Evolutionary conservation across 768 basidiomycete genomes (phyloP), one percentile per base, ranked within the genome.

Genomic region (Xerocomellus chrysenteron): DNA sequence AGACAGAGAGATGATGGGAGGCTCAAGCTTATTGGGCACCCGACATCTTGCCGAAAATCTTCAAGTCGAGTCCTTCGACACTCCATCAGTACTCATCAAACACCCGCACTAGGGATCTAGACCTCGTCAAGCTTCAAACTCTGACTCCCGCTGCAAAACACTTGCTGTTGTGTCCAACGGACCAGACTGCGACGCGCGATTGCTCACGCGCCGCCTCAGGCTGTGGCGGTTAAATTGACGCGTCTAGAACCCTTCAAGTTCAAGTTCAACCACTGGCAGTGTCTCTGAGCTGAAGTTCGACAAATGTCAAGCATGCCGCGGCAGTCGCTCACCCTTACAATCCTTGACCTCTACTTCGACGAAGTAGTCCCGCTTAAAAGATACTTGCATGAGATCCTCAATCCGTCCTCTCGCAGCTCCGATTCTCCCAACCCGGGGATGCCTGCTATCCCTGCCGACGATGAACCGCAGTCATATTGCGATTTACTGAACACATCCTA

Each of bases 101-200:
- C 40, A 40, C 26, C 26, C 39, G n/a, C 32, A 41, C 6, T 62
- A 94, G 90, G 73, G 78, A 1, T 56, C 81, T 0, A 28, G 28
- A 28, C 6, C 63, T 80, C 7, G 91, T 93, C 50, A 98, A 94
- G 66, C 78, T 94, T 5, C 94, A 97, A 68, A 80, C 86, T 39
- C 71, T 96, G 10, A 93, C 87, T 0, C 82, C 98, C n/a, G 86
- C 90, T 0, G 86, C 91, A 2, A 98, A 98, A 73, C 75, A 96
- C 5, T 74, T 90, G 53, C 81, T 90, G 19, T 75, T 93, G 28
- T 82, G 79, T 49, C 83, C 86, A 19, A 68, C 74, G 17, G 76
- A 84, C 63, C 65, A 67, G 52, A 76, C 75, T 26, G 26, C 26
- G 26, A 26, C 26, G 26, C 26, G 26, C 5, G 26, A 26, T 26